A percentile compares a stretch with the other conserved stretches of the same genome.
phyloP scores from a whole-genome alignment of 2,329 filamentous ascomycete genomes.

The Trichoderma sp. region DNA sequence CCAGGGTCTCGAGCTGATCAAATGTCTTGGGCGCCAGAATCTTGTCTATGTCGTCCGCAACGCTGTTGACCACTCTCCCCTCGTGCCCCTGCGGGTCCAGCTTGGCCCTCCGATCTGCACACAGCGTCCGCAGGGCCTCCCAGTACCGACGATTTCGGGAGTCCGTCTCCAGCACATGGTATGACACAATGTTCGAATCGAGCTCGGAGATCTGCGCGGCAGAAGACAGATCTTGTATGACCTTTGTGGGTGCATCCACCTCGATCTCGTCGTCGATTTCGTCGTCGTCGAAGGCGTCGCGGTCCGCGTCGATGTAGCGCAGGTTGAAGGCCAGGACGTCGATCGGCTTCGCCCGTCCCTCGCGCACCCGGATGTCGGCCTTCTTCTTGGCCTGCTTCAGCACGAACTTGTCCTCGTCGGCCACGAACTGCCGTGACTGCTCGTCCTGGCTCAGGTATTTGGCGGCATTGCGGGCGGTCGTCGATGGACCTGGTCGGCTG shows the following conservation, averaged over 20 bases:
- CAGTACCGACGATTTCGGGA: conserved; percentile 82
- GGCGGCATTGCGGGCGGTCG: conserved; percentile 34
- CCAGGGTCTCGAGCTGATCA: conserved; percentile 82
- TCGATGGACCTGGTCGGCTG: conserved; percentile 34
- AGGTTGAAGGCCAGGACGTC: conserved; percentile 92
- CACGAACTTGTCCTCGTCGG: conserved; percentile 94
- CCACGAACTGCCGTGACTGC: conserved; percentile 79
- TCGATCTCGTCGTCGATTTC: conserved; percentile 72
- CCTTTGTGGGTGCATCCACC: conserved; percentile 75
- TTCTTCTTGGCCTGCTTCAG: conserved; percentile 98
- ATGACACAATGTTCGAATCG: conserved; percentile 78
- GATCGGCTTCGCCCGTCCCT: conserved; percentile 86
- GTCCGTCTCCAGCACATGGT: conserved; percentile 78
- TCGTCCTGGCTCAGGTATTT: conserved; percentile 70
- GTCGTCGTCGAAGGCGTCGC: conserved; percentile 83
- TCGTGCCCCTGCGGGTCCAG: conserved; percentile 62
- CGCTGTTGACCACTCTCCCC: conserved; percentile 75
- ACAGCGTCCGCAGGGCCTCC: conserved; percentile 86
- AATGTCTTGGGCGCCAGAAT: conserved; percentile 83
- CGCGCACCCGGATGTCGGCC: conserved; percentile 89
- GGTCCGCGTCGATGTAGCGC: conserved; percentile 81
- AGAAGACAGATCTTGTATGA: conserved; percentile 72
- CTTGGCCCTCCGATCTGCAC: conserved; percentile 71
- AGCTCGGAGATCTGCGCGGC: conserved; percentile 67
- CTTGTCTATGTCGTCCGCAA: conserved; percentile 84